A percentile compares a stretch with the other conserved stretches of the same genome.
Evolutionary conservation across 495 filamentous ascomycete species (phyloP).

Genomic region (Bathelium albidoporum): DNA sequence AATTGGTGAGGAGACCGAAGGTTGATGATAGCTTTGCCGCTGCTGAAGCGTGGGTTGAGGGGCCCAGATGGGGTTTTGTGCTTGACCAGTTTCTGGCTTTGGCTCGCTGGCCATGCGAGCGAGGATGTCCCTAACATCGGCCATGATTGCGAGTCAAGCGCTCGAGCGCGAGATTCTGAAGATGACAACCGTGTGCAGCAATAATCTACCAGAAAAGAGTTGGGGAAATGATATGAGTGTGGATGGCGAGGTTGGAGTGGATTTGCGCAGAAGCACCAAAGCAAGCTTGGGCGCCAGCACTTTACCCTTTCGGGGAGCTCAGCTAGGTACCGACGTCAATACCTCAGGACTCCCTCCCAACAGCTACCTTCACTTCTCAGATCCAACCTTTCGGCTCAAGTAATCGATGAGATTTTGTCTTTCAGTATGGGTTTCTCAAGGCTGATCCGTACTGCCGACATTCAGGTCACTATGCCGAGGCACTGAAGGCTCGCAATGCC

Average conservation of each 20-base stretch:
- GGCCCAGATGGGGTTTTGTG: constrained; percentile 13
- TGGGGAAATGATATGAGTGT: neutral
- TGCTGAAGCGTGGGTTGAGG: constrained; percentile 4
- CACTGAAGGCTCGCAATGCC: too few relatives aligned
- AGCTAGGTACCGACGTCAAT: neutral
- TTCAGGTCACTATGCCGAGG: too few relatives aligned
- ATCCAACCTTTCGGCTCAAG: too few relatives aligned
- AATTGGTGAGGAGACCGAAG: constrained; percentile 30
- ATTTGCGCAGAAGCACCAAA: neutral
- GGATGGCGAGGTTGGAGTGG: neutral
- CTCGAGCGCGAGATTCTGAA: neutral
- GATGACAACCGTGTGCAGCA: neutral
- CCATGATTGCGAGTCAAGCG: constrained; percentile 10
- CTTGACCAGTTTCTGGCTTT: neutral
- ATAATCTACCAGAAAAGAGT: neutral
- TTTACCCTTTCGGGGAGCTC: constrained; percentile 3
- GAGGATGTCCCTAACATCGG: constrained; percentile 29
- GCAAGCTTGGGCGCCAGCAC: constrained; percentile 2
- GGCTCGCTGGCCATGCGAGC: constrained; percentile 12
- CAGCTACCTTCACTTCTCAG: too few relatives aligned
- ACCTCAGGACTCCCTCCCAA: neutral
- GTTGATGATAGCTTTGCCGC: constrained; percentile 20
- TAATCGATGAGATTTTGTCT: too few relatives aligned
- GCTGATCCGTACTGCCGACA: too few relatives aligned
- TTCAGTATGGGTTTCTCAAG: too few relatives aligned